These are phyloP conservation scores for Fusarium siculi DNA, from an alignment of 2,329 filamentous ascomycete species.

Conservation along the genomic window DNA sequence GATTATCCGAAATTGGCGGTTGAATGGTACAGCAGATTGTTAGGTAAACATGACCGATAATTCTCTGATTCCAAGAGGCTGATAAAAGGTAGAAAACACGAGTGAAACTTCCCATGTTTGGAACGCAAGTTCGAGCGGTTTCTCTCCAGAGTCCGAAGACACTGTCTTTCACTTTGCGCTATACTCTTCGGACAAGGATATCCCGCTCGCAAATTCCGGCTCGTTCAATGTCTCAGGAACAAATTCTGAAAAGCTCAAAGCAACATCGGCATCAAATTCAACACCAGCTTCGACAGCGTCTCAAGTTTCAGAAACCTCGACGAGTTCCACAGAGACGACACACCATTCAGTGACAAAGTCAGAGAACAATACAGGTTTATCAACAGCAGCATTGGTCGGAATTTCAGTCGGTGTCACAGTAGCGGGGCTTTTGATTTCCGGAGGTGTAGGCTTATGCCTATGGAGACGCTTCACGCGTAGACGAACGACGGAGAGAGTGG, in stretches of 20 bases:
- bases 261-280: neutral
- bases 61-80: fast-evolving
- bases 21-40: neutral
- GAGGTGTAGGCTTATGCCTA: neutral
- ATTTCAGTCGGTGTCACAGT: conserved; percentile 7
- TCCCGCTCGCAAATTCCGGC: neutral
- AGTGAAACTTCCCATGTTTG: neutral
- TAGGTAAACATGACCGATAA: neutral
- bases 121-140: neutral
- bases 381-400: neutral
- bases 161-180: conserved; percentile 1
- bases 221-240: neutral
- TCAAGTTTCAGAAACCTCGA: neutral
- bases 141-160: neutral
- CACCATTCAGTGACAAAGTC: neutral
- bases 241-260: neutral
- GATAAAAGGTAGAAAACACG: neutral
- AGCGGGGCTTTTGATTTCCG: neutral
- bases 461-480: neutral
- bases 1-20: neutral
- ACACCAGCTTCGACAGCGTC: neutral
- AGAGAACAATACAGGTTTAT: fast-evolving
- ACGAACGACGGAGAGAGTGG: neutral
- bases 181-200: neutral
- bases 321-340: neutral